Conservation (phyloP, 345 rosid genomes). For the Aquilaria sinensis region DNA sequence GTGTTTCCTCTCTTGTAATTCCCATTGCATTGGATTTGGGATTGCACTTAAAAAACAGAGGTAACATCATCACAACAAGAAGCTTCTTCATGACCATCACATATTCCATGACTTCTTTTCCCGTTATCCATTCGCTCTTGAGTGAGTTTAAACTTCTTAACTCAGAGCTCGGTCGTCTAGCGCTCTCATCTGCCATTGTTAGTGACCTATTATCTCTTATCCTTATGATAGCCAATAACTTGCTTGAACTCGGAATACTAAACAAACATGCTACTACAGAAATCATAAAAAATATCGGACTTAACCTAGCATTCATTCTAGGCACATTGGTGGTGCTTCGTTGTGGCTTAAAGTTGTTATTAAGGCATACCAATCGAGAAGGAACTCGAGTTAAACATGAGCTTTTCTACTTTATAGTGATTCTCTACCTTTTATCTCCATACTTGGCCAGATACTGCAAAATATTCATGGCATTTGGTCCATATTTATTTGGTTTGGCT, state of each 20-base stretch:
- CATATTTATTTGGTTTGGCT: conserved; percentile 31
- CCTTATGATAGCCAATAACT: background rate
- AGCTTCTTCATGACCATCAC: background rate
- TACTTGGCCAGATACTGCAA: background rate
- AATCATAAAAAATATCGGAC: background rate
- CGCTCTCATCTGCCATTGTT: conserved; percentile 8
- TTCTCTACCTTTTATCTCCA: conserved; percentile 8
- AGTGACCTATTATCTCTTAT: conserved; percentile 4
- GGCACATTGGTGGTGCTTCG: conserved; percentile 1
- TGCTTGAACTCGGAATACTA: background rate
- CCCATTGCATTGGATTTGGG: background rate
- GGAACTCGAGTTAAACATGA: conserved; percentile 19
- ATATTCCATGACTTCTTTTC: conserved; percentile 13
- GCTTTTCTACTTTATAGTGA: conserved; percentile 11
- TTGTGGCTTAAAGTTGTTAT: conserved; percentile 27
- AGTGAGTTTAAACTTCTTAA: conserved; percentile 11
- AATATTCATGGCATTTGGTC: conserved; percentile 13
- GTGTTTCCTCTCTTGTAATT: conserved; percentile 1
- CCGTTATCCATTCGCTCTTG: conserved; percentile 9
- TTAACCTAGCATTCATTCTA: background rate
- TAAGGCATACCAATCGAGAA: conserved; percentile 22
- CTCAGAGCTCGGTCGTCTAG: conserved; percentile 14
- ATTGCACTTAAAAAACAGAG: too few species aligned
- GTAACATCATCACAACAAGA: too few species aligned
- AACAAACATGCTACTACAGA: background rate